Evolutionary conservation across 352 stramenopile species (phyloP).

Genomic region (Pythium aristosporum): DNA sequence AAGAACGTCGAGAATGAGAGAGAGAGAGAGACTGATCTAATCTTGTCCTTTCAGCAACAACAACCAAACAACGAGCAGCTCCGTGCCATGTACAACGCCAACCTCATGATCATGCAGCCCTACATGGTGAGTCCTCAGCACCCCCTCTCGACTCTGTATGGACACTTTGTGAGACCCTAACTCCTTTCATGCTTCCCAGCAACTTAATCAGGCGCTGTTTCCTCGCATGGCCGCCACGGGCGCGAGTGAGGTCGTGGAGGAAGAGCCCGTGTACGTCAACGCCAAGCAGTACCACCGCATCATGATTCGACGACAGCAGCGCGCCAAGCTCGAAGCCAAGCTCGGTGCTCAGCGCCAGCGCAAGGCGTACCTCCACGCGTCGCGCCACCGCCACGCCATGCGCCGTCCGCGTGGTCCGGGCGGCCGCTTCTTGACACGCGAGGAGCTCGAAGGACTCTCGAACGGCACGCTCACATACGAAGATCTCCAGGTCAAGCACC

Average conservation of each 20-base stretch:
- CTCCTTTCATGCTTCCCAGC: background rate
- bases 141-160: background rate
- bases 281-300: constrained; percentile 91
- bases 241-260: constrained; percentile 60
- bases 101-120: constrained; percentile 80
- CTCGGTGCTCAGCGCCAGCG: constrained; percentile 73
- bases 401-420: constrained; percentile 78
- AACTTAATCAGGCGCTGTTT: constrained; percentile 61
- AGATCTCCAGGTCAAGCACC: constrained; percentile 42
- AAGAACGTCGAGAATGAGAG: background rate
- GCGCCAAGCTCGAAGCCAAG: constrained; percentile 86
- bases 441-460: constrained; percentile 74
- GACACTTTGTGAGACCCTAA: background rate
- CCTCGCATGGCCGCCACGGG: constrained; percentile 45
- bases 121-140: constrained; percentile 56
- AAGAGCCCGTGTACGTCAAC: constrained; percentile 90
- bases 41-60: constrained; percentile 36
- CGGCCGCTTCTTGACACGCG: constrained; percentile 81
- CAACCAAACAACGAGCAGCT: constrained; percentile 81
- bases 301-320: constrained; percentile 85
- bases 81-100: constrained; percentile 75
- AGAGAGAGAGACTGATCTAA: constrained; percentile 2
- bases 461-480: constrained; percentile 64
- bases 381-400: constrained; percentile 87
- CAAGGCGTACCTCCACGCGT: constrained; percentile 87